Evolutionary conservation across 495 filamentous ascomycete species (phyloP).

Genomic region (Penicillium roqueforti): DNA sequence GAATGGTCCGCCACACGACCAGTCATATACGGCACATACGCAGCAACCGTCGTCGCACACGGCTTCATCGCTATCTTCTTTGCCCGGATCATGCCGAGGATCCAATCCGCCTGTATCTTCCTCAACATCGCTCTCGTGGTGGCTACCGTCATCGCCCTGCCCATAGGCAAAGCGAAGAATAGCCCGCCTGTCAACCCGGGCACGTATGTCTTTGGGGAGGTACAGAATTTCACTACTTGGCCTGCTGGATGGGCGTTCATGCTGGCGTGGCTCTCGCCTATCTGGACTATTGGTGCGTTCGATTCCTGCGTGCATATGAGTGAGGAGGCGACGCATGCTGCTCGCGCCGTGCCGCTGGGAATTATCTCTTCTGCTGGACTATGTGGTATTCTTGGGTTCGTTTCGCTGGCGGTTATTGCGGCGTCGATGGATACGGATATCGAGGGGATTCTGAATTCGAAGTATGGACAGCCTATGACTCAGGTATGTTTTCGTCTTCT

Average conservation of each 20-base stretch:
- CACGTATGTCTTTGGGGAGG: constrained; percentile 35
- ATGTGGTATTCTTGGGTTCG: constrained; percentile 49
- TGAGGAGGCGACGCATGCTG: constrained; percentile 61
- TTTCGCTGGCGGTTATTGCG: constrained; percentile 48
- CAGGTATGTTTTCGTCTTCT: constrained; percentile 25
- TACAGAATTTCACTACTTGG: constrained; percentile 58
- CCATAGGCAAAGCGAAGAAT: constrained; percentile 47
- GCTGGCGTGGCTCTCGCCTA: constrained; percentile 59
- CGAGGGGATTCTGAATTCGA: constrained; percentile 25
- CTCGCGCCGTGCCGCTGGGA: constrained; percentile 57
- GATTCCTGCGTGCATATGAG: constrained; percentile 58
- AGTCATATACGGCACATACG: constrained; percentile 60
- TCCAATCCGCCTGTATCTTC: constrained; percentile 60
- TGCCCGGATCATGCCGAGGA: constrained; percentile 59
- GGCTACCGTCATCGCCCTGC: constrained; percentile 62
- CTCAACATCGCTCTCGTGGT: constrained; percentile 61
- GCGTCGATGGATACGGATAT: constrained; percentile 39
- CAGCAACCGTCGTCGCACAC: constrained; percentile 54
- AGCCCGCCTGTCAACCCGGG: constrained; percentile 34
- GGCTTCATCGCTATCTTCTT: constrained; percentile 53
- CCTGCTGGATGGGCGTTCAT: constrained; percentile 61
- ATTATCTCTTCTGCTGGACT: constrained; percentile 46
- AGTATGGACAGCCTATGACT: constrained; percentile 46
- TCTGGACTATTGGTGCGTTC: constrained; percentile 62
- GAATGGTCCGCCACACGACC: constrained; percentile 57